Conservation (phyloP, 495 filamentous ascomycete genomes). For the Podospora fimiseda region DNA sequence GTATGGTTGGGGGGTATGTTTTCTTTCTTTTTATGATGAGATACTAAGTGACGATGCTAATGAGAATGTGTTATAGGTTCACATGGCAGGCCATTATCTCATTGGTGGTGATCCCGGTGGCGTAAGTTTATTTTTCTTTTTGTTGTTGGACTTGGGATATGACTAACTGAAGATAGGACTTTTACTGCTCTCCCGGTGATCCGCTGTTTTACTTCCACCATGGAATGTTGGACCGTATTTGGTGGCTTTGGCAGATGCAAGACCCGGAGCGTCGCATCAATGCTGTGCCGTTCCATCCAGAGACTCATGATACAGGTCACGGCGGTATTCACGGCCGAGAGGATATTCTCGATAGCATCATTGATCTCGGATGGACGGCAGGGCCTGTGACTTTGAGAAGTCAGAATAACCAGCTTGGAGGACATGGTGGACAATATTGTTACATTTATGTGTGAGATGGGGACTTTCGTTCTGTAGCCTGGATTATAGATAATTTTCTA, state of each 20-base stretch:
- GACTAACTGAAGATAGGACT: no score
- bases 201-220: slow-evolving; percentile 67
- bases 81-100: no score
- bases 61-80: no score
- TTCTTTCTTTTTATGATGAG: no score
- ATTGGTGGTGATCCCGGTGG: no score
- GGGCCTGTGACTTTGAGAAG: slow-evolving; percentile 23
- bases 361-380: slow-evolving; percentile 30
- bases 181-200: slow-evolving; percentile 57
- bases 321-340: slow-evolving; percentile 2
- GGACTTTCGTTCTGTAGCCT: no score
- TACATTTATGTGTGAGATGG: slow-evolving; percentile 32
- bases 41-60: no score
- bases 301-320: neutral
- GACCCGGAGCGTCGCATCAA: slow-evolving; percentile 29
- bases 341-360: slow-evolving; percentile 10
- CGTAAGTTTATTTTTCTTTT: no score
- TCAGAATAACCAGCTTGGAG: slow-evolving; percentile 21
- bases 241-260: slow-evolving; percentile 61
- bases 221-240: slow-evolving; percentile 60
- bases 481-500: no score
- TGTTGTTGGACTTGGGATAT: no score
- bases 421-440: slow-evolving; percentile 26
- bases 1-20: no score
- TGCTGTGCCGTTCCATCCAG: slow-evolving; percentile 12